Evolutionary conservation across 73 alveolate species (phyloP), one percentile per base, ranked within the genome.

Genomic region (Symbiodinium pilosum): DNA sequence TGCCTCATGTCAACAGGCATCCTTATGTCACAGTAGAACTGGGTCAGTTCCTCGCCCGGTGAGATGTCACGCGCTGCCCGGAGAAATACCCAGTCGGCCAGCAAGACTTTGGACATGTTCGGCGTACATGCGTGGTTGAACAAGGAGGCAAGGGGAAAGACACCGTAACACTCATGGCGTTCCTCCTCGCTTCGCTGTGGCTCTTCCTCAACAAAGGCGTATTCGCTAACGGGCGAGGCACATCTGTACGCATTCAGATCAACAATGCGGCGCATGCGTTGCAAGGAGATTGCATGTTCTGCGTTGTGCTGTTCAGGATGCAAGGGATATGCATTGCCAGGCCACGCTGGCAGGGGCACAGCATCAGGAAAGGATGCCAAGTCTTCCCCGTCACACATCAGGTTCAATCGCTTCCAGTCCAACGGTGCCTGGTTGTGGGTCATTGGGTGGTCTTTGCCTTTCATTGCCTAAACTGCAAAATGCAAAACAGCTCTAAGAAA

Each of bases 1-100:
- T 69, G 97, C 41, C 97, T 64, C 97, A 91, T 91, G 32, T 69
- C 97, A 32, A 91, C 97, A 0, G 97, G 97, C 97, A 91, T 91
- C 18, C 97, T 87, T 64, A 91, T 91, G 77, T 91, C 97, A 40
- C 97, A 91, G 38, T 91, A 91, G 81, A 69, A 91, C 18, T 91
- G 97, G 21, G 97, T 91, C 42, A 91, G 88, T 68, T 91, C 97
- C 52, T 91, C 97, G 1, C 52, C 54, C 3, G 87, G 83, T 83
- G 52, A 54, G 52, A 91, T 69, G 7, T 91, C 97, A 1, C 97
- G 87, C 18, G 89, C 97, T 12, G 97, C 97, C 26, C 97, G 7
- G 81, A 91, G 52, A 18, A 91, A 91, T 44, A 89, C 97, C 97
- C 97, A 91, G 81, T 91, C 88, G 7, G 77, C 75, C 56, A 91